Base-by-base conservation (phyloP, 2,329 filamentous ascomycete genomes). In the Penicillium sp. region DNA sequence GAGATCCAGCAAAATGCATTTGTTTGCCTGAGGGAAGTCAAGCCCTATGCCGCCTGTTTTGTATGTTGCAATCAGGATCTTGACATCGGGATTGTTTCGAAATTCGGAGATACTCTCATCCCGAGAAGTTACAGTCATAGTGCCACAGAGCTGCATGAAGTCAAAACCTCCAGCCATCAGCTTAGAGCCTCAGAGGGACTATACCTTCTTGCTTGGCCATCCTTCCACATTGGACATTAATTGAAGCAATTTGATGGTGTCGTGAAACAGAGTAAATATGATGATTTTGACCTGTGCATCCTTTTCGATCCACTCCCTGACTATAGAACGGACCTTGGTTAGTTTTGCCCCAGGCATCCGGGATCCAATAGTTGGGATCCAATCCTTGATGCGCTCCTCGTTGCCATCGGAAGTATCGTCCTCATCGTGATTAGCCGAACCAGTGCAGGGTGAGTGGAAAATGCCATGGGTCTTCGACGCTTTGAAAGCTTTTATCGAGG, bases 1-100 rank as follows among this genome's bases (percentile, higher is more conserved):
- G 0, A 67, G 60, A 20, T 80, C 76, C 0, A 75, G 35, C 0
- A 74, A 60, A 13, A 80, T 76, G 14, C 77, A 72, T 3, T 75
- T 69, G 32, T 75, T 77, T 2, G 79, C 79, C 57, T 72, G 72
- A 0, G 76, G 79, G 8, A 82, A 61, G 48, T 82, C 80, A 14
- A 82, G 66, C 0, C 75, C 73, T 3, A 67, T 59, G 2, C 78
- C 77, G 20, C 79, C 79, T 14, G 71, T 74, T 35, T 71, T 75
- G 1, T 81, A 60, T 0, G 73, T 74, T 1, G 74, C 71, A 9
- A 83, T 62, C 44, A 82, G 54, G 14, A 82, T 66, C 17, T 61
- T 65, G 6, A 62, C 56, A 0, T 65, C 34, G 0, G 52, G 39
- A 0, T 72, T 48, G 0, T 65, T 49, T 4, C 59, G 60, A 49